Conservation (phyloP, 805 yeast species). For the Spathaspora girioi region DNA sequence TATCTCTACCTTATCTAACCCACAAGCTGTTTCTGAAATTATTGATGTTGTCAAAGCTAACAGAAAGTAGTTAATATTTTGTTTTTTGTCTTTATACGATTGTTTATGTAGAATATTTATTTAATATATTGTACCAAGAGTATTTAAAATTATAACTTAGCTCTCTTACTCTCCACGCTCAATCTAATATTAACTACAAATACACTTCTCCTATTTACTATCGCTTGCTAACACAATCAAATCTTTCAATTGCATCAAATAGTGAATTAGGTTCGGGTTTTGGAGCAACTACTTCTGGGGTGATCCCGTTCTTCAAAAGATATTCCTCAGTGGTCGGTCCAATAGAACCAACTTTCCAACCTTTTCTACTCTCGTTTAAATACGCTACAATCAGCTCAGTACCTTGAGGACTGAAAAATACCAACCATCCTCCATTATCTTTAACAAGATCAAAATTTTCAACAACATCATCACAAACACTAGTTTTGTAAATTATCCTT, state of each 20-base stretch:
- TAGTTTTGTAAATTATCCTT: conserved; percentile 67
- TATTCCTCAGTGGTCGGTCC: conserved; percentile 88
- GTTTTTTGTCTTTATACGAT: not conserved
- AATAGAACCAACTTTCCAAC: conserved; percentile 65
- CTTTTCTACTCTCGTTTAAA: conserved; percentile 10
- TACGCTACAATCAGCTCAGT: conserved; percentile 58
- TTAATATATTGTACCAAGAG: not conserved
- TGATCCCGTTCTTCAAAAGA: conserved; percentile 47
- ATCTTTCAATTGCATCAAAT: conserved; percentile 29
- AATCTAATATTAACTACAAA: no score
- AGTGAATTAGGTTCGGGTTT: conserved; percentile 71
- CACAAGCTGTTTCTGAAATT: conserved; percentile 75
- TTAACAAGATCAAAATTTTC: conserved; percentile 26
- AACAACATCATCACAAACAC: conserved; percentile 39
- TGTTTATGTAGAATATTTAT: not conserved
- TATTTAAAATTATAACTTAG: no score
- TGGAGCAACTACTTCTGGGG: conserved; percentile 60
- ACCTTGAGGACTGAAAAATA: conserved; percentile 91
- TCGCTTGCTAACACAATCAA: not conserved
- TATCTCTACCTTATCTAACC: conserved; percentile 82
- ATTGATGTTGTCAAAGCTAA: conserved; percentile 52
- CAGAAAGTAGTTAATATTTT: conserved; percentile 6
- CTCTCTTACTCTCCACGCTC: no score
- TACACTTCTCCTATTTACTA: no score
- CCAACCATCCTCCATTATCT: conserved; percentile 54